Evolutionary conservation across 345 rosid species (phyloP).

Genomic region (Pistacia vera): DNA sequence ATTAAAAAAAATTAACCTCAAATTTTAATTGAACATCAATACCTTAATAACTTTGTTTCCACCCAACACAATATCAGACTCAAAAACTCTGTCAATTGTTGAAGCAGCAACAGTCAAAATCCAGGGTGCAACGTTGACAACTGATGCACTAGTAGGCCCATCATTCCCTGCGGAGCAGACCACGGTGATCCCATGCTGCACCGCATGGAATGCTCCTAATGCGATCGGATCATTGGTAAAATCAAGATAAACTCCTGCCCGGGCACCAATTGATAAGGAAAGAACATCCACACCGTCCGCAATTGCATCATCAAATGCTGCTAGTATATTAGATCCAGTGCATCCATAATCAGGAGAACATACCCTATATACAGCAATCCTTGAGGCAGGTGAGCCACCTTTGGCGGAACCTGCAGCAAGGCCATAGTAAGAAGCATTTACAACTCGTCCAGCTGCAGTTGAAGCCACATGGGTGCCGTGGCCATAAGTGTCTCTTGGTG

Average conservation of each 20-base stretch:
- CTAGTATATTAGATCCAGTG: conserved; percentile 59
- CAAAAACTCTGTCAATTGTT: conserved; percentile 79
- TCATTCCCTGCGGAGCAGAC: conserved; percentile 83
- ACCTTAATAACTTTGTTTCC: conserved; percentile 66
- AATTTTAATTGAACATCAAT: not conserved
- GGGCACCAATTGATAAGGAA: conserved; percentile 72
- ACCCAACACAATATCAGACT: conserved; percentile 70
- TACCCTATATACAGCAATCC: conserved; percentile 70
- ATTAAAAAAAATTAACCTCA: no score
- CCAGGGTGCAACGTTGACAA: conserved; percentile 81
- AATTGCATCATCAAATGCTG: conserved; percentile 79
- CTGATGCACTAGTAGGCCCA: conserved; percentile 54
- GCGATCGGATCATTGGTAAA: conserved; percentile 59
- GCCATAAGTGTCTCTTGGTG: conserved; percentile 69
- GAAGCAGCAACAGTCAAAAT: conserved; percentile 80
- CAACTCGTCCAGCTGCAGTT: conserved; percentile 66
- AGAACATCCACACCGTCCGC: conserved; percentile 71
- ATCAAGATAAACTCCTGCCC: conserved; percentile 31
- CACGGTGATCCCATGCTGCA: conserved; percentile 66
- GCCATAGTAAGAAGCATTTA: conserved; percentile 73
- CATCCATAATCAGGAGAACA: conserved; percentile 54
- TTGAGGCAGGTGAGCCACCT: conserved; percentile 70
- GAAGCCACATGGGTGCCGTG: conserved; percentile 84
- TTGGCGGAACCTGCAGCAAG: conserved; percentile 71
- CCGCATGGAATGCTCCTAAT: conserved; percentile 81